These are phyloP conservation scores for Chernovozyma sophiae-reginae DNA, from an alignment of 1,139 yeast species.

Conservation along the genomic window DNA sequence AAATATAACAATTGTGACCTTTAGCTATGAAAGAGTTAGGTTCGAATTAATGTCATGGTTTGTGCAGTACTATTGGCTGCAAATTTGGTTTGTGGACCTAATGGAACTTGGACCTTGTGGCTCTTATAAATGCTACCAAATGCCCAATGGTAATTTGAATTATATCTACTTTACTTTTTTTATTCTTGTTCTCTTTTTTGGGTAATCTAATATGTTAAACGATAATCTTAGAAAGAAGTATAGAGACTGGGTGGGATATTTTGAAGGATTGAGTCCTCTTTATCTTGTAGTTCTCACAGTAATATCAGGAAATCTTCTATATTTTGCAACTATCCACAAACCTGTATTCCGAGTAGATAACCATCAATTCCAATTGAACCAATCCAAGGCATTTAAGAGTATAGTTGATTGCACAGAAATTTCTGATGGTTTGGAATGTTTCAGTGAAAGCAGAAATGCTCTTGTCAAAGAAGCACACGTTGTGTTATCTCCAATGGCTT, in stretches of 20 bases:
- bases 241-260: neutral
- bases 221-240: too few species aligned
- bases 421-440: conserved; percentile 13
- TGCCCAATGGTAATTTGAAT: too few species aligned
- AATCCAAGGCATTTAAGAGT: conserved; percentile 10
- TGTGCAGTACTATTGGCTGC: neutral
- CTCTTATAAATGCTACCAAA: too few species aligned
- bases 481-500: conserved; percentile 5
- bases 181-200: too few species aligned
- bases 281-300: conserved; percentile 13
- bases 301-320: conserved; percentile 6
- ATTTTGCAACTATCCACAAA: conserved; percentile 6
- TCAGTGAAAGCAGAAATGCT: conserved; percentile 8
- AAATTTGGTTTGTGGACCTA: too few species aligned
- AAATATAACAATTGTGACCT: too few species aligned
- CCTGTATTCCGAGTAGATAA: conserved; percentile 5
- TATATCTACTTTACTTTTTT: too few species aligned
- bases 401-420: conserved; percentile 15
- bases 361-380: conserved; percentile 6
- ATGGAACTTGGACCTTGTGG: too few species aligned
- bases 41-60: too few species aligned
- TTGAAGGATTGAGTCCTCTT: conserved; percentile 9
- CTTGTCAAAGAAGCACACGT: conserved; percentile 10
- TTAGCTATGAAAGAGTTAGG: too few species aligned
- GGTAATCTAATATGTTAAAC: neutral